Percentiles rank a stretch among this genome's conserved stretches.
Conservation (phyloP, 1,284 basidiomycete species). For the Apiotrichum siamense region DNA sequence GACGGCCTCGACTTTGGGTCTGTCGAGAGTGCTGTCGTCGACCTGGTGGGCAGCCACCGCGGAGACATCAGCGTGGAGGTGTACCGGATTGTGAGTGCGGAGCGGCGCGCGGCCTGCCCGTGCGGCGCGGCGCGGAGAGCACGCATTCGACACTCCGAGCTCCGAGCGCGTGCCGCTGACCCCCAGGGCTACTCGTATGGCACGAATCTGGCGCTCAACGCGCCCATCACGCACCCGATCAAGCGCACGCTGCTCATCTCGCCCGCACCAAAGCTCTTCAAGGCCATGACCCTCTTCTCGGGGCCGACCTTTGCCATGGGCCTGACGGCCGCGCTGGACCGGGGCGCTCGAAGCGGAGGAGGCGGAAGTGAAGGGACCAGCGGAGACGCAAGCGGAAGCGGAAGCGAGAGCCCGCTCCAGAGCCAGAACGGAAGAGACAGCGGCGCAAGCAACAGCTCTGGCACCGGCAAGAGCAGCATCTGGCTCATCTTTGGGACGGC, state of each 20-base stretch:
- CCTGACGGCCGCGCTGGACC: constrained; percentile 8
- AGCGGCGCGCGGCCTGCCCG: too few relatives aligned
- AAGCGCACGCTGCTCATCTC: constrained; percentile 31
- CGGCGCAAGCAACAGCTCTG: too few relatives aligned
- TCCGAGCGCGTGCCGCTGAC: too few relatives aligned
- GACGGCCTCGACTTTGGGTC: constrained; percentile 32
- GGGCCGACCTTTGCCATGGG: constrained; percentile 21
- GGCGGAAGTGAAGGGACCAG: neutral
- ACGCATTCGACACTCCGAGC: too few relatives aligned
- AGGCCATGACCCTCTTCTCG: constrained; percentile 22
- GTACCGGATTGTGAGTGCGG: constrained; percentile 2
- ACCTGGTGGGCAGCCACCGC: constrained; percentile 11
- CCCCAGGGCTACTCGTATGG: constrained; percentile 43
- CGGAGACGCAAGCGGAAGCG: too few relatives aligned
- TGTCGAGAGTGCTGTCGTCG: constrained; percentile 23
- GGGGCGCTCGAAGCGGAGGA: neutral
- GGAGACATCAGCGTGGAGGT: constrained; percentile 3
- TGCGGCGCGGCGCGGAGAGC: too few relatives aligned
- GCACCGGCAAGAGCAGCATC: too few relatives aligned
- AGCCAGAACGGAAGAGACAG: too few relatives aligned
- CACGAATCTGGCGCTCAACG: constrained; percentile 21
- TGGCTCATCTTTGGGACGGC: constrained; percentile 28
- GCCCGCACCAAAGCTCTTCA: constrained; percentile 33
- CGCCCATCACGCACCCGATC: constrained; percentile 9
- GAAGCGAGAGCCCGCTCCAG: too few relatives aligned